Evolutionary conservation across 2,329 filamentous ascomycete genomes (phyloP).

Genomic region (Dothistroma pini): DNA sequence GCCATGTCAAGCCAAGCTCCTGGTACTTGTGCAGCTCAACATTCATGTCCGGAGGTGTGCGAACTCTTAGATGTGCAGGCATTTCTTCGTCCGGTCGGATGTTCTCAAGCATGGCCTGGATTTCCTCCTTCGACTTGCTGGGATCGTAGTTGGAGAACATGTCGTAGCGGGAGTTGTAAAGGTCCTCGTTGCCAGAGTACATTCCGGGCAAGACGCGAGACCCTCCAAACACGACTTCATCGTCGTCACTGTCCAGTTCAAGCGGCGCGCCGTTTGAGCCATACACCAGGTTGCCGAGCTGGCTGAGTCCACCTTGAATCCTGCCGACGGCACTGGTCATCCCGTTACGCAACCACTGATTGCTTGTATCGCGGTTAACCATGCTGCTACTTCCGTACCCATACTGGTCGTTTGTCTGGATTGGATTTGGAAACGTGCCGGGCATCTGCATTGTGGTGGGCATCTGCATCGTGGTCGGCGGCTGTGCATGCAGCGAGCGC

Average conservation of each 20-base stretch:
- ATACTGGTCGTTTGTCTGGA: neutral
- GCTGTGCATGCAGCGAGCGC: slow-evolving; percentile 9
- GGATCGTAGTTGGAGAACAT: slow-evolving; percentile 40
- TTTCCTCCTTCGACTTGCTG: slow-evolving; percentile 58
- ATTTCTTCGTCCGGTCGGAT: slow-evolving; percentile 65
- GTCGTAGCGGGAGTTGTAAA: slow-evolving; percentile 27
- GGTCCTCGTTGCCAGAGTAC: slow-evolving; percentile 28
- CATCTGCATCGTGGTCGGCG: slow-evolving; percentile 7
- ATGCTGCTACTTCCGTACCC: neutral
- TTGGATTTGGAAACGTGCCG: slow-evolving; percentile 20
- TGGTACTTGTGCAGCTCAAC: slow-evolving; percentile 76
- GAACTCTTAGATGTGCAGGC: slow-evolving; percentile 56
- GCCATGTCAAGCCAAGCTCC: slow-evolving; percentile 71
- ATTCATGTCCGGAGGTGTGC: slow-evolving; percentile 65
- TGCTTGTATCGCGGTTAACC: neutral
- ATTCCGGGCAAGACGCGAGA: slow-evolving; percentile 18
- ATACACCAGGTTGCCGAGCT: slow-evolving; percentile 23
- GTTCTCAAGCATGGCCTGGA: slow-evolving; percentile 66
- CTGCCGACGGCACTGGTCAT: neutral
- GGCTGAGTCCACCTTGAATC: neutral
- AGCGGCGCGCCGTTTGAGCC: slow-evolving; percentile 15
- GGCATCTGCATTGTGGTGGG: slow-evolving; percentile 21
- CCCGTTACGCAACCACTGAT: neutral
- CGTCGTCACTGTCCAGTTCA: slow-evolving; percentile 22
- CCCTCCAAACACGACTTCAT: slow-evolving; percentile 26